Evolutionary conservation across 192 early-diverging fungal genomes (phyloP).

Genomic region (Coemansia sp.): DNA sequence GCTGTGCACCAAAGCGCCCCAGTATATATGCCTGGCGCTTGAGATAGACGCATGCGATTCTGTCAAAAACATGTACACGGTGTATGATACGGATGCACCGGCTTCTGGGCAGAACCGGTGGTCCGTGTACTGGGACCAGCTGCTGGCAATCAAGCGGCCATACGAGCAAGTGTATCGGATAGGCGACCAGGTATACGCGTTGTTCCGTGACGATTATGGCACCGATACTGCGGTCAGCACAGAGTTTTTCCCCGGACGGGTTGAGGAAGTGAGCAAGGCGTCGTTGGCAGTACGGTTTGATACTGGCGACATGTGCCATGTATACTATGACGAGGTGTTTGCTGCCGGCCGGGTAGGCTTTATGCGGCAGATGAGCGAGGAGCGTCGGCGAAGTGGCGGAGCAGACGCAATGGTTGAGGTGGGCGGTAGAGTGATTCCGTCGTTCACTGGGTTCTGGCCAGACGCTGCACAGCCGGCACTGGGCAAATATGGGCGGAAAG

Average conservation of each 20-base stretch:
- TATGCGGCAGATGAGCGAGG: slow-evolving; percentile 32
- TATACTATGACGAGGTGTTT: slow-evolving; percentile 52
- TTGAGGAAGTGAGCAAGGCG: slow-evolving; percentile 18
- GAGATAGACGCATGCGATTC: slow-evolving; percentile 37
- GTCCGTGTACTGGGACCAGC: slow-evolving; percentile 48
- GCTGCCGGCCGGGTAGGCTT: slow-evolving; percentile 41
- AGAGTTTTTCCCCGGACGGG: slow-evolving; percentile 39
- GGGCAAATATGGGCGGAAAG: slow-evolving; percentile 29
- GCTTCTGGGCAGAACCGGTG: slow-evolving; percentile 14
- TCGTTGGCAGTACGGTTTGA: slow-evolving; percentile 34
- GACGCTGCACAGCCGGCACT: slow-evolving; percentile 20
- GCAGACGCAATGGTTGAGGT: slow-evolving; percentile 23
- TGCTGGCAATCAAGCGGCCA: slow-evolving; percentile 33
- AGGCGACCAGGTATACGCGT: slow-evolving; percentile 47
- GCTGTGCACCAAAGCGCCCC: slow-evolving; percentile 2
- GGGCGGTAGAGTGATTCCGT: slow-evolving; percentile 22
- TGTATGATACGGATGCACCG: slow-evolving; percentile 23
- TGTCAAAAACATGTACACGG: slow-evolving; percentile 30
- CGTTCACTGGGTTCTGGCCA: slow-evolving; percentile 52
- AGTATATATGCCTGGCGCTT: slow-evolving; percentile 27
- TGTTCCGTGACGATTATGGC: slow-evolving; percentile 38
- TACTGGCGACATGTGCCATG: slow-evolving; percentile 29
- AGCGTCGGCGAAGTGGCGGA: slow-evolving; percentile 8
- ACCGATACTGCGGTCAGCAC: slow-evolving; percentile 34
- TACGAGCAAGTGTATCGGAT: slow-evolving; percentile 34